phyloP scores from a whole-genome alignment of 768 basidiomycete species.

The Leccinellum albellum region DNA sequence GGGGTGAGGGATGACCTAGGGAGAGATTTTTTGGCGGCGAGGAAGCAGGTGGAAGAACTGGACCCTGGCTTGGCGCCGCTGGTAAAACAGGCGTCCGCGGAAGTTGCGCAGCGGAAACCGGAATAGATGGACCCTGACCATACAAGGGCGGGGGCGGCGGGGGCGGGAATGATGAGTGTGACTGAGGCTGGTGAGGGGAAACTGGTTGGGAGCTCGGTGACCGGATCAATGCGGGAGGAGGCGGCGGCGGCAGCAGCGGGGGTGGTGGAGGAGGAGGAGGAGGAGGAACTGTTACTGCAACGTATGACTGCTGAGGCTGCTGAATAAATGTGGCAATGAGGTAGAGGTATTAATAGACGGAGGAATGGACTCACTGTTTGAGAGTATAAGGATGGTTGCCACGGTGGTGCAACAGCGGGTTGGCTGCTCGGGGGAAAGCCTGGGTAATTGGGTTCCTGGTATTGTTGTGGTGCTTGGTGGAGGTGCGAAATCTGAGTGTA shows the following conservation, averaged over 20 bases:
- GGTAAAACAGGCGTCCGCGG: slow-evolving; percentile 2
- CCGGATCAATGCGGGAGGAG: not conserved
- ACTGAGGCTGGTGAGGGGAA: slow-evolving; percentile 18
- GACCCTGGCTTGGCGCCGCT: slow-evolving; percentile 3
- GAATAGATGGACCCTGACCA: slow-evolving; percentile 1
- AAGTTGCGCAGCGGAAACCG: slow-evolving; percentile 1
- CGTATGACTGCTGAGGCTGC: slow-evolving; percentile 12
- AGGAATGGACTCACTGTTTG: slow-evolving; percentile 9
- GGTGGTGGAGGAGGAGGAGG: too few relatives aligned
- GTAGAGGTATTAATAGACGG: not conserved
- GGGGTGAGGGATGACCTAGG: slow-evolving; percentile 11
- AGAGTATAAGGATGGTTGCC: slow-evolving; percentile 1
- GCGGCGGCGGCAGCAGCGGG: slow-evolving; percentile 5
- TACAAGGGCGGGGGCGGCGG: slow-evolving; percentile 6
- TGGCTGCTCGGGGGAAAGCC: slow-evolving; percentile 8
- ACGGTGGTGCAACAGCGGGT: not conserved
- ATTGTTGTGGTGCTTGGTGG: slow-evolving; percentile 13
- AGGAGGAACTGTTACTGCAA: slow-evolving; percentile 18
- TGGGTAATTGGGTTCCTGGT: slow-evolving; percentile 13
- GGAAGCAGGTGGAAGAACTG: slow-evolving; percentile 5
- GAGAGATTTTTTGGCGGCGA: not conserved
- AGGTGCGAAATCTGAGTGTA: slow-evolving; percentile 12
- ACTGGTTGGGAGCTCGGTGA: slow-evolving; percentile 12
- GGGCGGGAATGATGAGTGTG: slow-evolving; percentile 16
- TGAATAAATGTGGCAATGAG: slow-evolving; percentile 2